Conservation (phyloP, 352 stramenopile genomes). For the Phytophthora idaei region DNA sequence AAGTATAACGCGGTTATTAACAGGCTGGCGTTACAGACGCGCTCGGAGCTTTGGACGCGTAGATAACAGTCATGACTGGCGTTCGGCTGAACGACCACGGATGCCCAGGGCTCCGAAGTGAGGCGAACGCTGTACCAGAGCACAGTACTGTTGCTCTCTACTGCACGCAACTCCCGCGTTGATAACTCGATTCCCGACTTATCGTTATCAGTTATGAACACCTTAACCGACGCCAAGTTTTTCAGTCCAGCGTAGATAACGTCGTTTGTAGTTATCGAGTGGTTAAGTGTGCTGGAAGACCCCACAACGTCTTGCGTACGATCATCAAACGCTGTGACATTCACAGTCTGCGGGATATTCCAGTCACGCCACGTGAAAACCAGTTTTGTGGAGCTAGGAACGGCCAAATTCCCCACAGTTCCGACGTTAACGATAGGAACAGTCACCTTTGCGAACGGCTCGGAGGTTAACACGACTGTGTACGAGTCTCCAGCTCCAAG, state of each 20-base stretch:
- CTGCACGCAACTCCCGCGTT: conserved; percentile 33
- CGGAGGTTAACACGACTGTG: conserved; percentile 54
- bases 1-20: conserved; percentile 55
- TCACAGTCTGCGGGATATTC: conserved; percentile 62
- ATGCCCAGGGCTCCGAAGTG: conserved; percentile 67
- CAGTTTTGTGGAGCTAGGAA: conserved; percentile 37
- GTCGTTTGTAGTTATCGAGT: conserved; percentile 68
- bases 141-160: conserved; percentile 47
- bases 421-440: conserved; percentile 56
- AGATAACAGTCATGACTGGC: conserved; percentile 59
- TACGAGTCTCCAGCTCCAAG: conserved; percentile 49
- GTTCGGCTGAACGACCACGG: conserved; percentile 56
- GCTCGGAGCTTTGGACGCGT: conserved; percentile 31
- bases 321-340: conserved; percentile 66
- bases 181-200: conserved; percentile 64
- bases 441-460: conserved; percentile 75
- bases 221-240: conserved; percentile 49
- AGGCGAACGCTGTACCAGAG: conserved; percentile 59
- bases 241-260: conserved; percentile 61
- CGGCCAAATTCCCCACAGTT: conserved; percentile 50
- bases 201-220: conserved; percentile 71
- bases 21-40: conserved; percentile 67
- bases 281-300: conserved; percentile 57
- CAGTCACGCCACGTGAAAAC: conserved; percentile 76
- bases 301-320: conserved; percentile 50